phyloP scores from a whole-genome alignment of 306 rosid species.

The Hippophae tibetana region DNA sequence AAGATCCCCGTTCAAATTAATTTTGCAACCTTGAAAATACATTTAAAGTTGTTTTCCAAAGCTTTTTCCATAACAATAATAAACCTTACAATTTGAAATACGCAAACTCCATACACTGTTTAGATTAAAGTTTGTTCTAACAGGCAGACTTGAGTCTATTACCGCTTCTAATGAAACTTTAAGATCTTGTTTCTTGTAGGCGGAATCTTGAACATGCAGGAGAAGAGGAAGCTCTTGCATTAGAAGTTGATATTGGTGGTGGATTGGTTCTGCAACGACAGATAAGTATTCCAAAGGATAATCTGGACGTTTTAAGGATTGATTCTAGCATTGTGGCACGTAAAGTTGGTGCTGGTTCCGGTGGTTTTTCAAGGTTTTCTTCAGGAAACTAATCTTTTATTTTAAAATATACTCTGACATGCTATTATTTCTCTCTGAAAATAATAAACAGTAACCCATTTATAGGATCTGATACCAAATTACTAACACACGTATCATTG shows the following conservation, averaged over 20 bases:
- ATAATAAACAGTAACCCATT: too few species aligned
- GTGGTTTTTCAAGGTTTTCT: conserved; percentile 87
- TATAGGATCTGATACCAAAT: too few species aligned
- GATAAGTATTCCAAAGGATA: conserved; percentile 45
- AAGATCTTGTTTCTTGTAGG: conserved; percentile 33
- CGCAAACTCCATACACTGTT: too few species aligned
- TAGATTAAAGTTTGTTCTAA: too few species aligned
- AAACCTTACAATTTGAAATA: too few species aligned
- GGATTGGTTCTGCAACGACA: conserved; percentile 67
- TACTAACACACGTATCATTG: conserved; percentile 1
- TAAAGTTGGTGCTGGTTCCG: conserved; percentile 91
- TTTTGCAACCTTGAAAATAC: too few species aligned
- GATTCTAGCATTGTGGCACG: conserved; percentile 68
- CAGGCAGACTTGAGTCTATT: background rate
- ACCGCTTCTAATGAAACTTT: conserved; percentile 1
- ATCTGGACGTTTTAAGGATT: conserved; percentile 36
- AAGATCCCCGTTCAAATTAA: too few species aligned
- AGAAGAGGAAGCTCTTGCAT: conserved; percentile 52
- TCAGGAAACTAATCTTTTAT: background rate
- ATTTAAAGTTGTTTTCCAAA: too few species aligned
- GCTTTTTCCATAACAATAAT: too few species aligned
- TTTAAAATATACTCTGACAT: background rate
- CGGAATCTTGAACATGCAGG: conserved; percentile 55
- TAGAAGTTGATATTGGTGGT: conserved; percentile 90
- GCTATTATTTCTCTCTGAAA: background rate